Evolutionary conservation across 1,284 basidiomycete genomes (phyloP), one percentile per base, ranked within the genome.

Genomic region (Macrocybe sp.): DNA sequence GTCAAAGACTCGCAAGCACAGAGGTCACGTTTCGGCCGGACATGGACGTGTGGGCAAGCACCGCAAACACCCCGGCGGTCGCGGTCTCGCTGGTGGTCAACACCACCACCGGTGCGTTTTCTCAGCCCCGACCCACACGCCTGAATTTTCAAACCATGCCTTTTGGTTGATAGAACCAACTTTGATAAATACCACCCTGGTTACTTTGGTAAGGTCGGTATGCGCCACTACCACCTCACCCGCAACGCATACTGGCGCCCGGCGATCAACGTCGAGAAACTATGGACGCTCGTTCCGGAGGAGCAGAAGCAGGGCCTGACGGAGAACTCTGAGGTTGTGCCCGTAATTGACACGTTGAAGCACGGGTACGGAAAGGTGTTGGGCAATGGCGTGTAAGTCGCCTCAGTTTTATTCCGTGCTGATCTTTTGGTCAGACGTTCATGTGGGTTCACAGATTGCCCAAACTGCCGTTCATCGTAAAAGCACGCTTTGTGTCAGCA

Each of bases 1-100:
- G 75, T 82, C 85, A 65, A 97, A 97, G 75, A 97, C 92, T 73
- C 89, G 96, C 76, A 98, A 98, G 80, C 94, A 96, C 78, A 84
- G 94, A 66, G 94, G 94, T 65, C 93, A 99, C 80, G 96, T 99
- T 65, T 98, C 95, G 60, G 94, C 94, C 66, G 94, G 94, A 78
- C 88, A 98, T 76, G 96, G 96, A 76, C 95, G 96, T 89, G 89
- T 99, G 67, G 97, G 96, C 64, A 98, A 99, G 85, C 96, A 99
- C 86, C 89, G 96, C 74, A 98, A 99, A 76, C 94, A 97, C 69
- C 97, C 97, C 53, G 96, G 96, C 80, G 96, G 96, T 92, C 92
- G 96, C 75, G 96, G 96, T 97, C 89, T 98, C 65, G 96, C 96
- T 78, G 97, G 96, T 94, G 96, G 97, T 85, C 82, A 88, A 76